Evolutionary conservation across 164 flowering plant species (phyloP).

Genomic region (Tinospora cordifolia): DNA sequence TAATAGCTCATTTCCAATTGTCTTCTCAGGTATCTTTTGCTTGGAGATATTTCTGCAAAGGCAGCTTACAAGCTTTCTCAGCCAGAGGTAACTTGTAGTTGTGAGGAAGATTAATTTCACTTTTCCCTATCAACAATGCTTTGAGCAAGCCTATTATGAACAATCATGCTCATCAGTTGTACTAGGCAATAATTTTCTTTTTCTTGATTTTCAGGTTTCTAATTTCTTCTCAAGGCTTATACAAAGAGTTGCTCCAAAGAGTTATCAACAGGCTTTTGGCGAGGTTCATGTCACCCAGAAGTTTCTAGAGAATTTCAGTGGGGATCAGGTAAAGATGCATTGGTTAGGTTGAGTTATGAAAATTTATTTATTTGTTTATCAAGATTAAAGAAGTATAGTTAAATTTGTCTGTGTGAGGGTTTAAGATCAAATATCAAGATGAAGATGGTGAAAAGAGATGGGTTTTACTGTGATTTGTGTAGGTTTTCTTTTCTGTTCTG

Average conservation of each 20-base stretch:
- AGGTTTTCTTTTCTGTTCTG: neutral
- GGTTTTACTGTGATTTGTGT: neutral
- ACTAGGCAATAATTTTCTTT: conserved; percentile 3
- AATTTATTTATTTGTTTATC: neutral
- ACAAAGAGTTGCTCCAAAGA: conserved; percentile 95
- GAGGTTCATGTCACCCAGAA: conserved; percentile 83
- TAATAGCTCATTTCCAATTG: neutral
- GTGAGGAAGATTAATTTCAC: neutral
- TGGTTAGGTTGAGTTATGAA: neutral
- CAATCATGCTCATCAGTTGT: neutral
- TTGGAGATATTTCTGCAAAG: conserved; percentile 76
- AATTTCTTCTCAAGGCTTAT: conserved; percentile 76
- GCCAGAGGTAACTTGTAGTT: conserved; percentile 49
- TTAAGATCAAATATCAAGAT: neutral
- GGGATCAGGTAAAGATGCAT: conserved; percentile 72
- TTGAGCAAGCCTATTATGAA: neutral
- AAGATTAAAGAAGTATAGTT: neutral
- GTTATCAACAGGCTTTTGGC: conserved; percentile 81
- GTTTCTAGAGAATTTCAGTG: conserved; percentile 85
- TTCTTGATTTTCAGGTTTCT: conserved; percentile 48
- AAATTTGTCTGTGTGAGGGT: neutral
- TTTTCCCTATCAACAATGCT: neutral
- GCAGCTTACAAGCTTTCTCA: conserved; percentile 78
- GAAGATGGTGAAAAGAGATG: neutral
- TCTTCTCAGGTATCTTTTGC: conserved; percentile 70